These are phyloP conservation scores for Willaertia magna DNA, from an alignment of 208 protist genomes.

Conservation along the genomic window DNA sequence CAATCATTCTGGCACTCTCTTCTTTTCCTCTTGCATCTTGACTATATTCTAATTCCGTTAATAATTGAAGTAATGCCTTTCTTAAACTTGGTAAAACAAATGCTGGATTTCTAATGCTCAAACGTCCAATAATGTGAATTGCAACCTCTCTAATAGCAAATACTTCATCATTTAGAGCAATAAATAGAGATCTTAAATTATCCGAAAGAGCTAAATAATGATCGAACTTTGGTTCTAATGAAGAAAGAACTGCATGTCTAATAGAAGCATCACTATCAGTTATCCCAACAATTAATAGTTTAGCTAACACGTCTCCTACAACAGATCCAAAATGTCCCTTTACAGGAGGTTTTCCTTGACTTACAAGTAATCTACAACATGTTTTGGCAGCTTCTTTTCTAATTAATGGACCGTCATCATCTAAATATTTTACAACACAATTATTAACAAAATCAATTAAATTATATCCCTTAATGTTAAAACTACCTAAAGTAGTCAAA, in stretches of 20 bases:
- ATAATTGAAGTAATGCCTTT: slow-evolving; percentile 63
- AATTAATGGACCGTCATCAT: slow-evolving; percentile 17
- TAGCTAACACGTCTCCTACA: not conserved
- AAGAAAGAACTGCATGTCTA: slow-evolving; percentile 5
- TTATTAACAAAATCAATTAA: slow-evolving; percentile 23
- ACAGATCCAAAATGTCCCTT: not conserved
- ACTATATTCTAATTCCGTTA: slow-evolving; percentile 47
- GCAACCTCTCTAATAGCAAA: slow-evolving; percentile 57
- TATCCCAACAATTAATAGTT: slow-evolving; percentile 1
- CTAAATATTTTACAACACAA: slow-evolving; percentile 25
- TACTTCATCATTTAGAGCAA: slow-evolving; percentile 70
- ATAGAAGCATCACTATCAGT: not conserved
- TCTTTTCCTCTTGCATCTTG: slow-evolving; percentile 14
- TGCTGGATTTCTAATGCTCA: slow-evolving; percentile 56
- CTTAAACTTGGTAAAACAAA: slow-evolving; percentile 62
- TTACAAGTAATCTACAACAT: slow-evolving; percentile 7
- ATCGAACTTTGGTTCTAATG: slow-evolving; percentile 45
- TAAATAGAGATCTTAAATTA: slow-evolving; percentile 58
- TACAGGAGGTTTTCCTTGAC: not conserved
- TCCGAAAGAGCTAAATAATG: slow-evolving; percentile 55
- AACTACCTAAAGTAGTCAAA: not conserved
- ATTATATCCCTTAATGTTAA: not conserved
- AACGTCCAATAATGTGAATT: slow-evolving; percentile 56
- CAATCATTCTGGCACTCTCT: slow-evolving; percentile 19
- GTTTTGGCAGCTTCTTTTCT: slow-evolving; percentile 26